Conservation (phyloP, 1,284 basidiomycete genomes). For the Tylopilus sp. region DNA sequence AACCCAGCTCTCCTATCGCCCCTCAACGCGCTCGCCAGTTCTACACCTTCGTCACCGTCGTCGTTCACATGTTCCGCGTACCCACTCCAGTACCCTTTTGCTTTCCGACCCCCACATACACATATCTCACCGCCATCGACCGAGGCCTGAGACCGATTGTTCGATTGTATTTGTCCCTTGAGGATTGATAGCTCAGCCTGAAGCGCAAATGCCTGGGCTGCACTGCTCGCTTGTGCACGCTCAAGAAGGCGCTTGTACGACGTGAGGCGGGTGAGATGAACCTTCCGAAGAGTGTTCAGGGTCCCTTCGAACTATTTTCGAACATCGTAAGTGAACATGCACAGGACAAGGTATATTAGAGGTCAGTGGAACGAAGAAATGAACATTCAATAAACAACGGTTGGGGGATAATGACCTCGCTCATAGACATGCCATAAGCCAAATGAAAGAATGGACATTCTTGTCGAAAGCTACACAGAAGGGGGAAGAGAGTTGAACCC, state of each 20-base stretch:
- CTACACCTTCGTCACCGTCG: conserved; percentile 32
- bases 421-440: neutral
- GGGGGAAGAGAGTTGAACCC: conserved; percentile 10
- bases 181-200: conserved; percentile 65
- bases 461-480: neutral
- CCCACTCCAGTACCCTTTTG: conserved; percentile 61
- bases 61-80: conserved; percentile 44
- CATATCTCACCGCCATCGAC: conserved; percentile 40
- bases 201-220: conserved; percentile 73
- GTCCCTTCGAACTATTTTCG: conserved; percentile 52
- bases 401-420: neutral
- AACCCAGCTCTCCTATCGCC: conserved; percentile 42
- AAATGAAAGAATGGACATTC: neutral
- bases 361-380: neutral
- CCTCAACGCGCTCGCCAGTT: conserved; percentile 17
- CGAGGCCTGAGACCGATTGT: conserved; percentile 3
- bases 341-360: neutral
- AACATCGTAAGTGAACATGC: conserved; percentile 7
- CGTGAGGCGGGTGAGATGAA: conserved; percentile 63
- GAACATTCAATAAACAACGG: neutral
- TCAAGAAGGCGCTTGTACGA: conserved; percentile 73
- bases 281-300: conserved; percentile 48
- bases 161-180: conserved; percentile 17
- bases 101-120: conserved; percentile 56
- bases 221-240: conserved; percentile 68